Evolutionary conservation across 2,329 filamentous ascomycete species (phyloP).

Genomic region (Alternaria sp.): DNA sequence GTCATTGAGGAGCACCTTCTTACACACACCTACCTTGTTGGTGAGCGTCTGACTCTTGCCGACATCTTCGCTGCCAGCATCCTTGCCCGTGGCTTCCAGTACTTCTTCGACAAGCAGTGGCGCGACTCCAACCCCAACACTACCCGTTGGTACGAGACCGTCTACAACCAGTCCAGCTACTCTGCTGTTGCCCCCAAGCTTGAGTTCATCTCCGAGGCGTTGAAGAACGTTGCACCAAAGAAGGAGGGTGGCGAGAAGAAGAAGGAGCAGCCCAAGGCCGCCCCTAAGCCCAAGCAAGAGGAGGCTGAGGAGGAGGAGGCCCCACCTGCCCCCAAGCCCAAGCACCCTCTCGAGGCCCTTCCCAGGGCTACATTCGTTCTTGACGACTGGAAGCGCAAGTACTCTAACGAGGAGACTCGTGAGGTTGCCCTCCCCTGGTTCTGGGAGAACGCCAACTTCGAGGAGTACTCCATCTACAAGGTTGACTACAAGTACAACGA

Average conservation of each 20-base stretch:
- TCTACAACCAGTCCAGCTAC: conserved; percentile 93
- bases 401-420: conserved; percentile 93
- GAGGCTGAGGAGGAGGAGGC: conserved; percentile 70
- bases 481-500: conserved; percentile 99
- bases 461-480: conserved; percentile 96
- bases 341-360: conserved; percentile 92
- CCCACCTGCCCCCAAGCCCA: conserved; percentile 80
- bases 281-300: conserved; percentile 63
- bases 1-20: conserved; percentile 88
- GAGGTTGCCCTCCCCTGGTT: conserved; percentile 91
- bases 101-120: conserved; percentile 92
- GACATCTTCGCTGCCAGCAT: conserved; percentile 86
- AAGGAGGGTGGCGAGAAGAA: conserved; percentile 75
- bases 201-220: conserved; percentile 81
- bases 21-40: conserved; percentile 95
- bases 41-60: conserved; percentile 96
- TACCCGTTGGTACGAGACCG: conserved; percentile 93
- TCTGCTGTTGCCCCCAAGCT: conserved; percentile 78
- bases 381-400: conserved; percentile 98
- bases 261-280: conserved; percentile 70
- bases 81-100: conserved; percentile 88
- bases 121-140: conserved; percentile 83
- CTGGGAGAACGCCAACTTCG: conserved; percentile 94
- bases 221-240: conserved; percentile 79
- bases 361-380: conserved; percentile 81